Evolutionary conservation across 2,329 filamentous ascomycete genomes (phyloP).

Genomic region (Rhinocladiella similis): DNA sequence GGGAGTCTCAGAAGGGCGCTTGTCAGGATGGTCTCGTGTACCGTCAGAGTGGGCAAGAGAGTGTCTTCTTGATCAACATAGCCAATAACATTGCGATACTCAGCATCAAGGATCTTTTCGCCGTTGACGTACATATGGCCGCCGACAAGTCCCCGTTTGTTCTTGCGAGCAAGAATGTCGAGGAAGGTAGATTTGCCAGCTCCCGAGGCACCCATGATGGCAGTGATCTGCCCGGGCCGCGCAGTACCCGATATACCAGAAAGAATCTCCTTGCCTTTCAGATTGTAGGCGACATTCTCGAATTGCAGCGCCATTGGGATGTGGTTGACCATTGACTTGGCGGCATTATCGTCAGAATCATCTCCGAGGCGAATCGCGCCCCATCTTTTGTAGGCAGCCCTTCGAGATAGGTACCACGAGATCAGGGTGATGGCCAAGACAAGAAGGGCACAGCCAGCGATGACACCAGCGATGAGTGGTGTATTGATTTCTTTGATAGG

Average conservation of each 20-base stretch:
- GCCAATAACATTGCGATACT: conserved; percentile 89
- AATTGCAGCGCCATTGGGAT: conserved; percentile 88
- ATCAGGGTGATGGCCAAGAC: conserved; percentile 80
- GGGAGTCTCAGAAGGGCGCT: conserved; percentile 91
- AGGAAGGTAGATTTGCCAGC: conserved; percentile 97
- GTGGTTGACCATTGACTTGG: conserved; percentile 86
- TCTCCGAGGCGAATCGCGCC: conserved; percentile 76
- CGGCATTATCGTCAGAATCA: conserved; percentile 83
- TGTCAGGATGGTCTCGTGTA: conserved; percentile 95
- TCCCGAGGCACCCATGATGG: conserved; percentile 97
- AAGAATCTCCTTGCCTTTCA: conserved; percentile 87
- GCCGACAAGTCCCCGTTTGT: conserved; percentile 77
- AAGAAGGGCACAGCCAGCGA: conserved; percentile 81
- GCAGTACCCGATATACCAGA: conserved; percentile 78
- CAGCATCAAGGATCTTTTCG: conserved; percentile 77
- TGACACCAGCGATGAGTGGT: conserved; percentile 89
- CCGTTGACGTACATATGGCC: conserved; percentile 94
- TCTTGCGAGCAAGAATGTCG: conserved; percentile 93
- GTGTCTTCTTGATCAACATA: conserved; percentile 99
- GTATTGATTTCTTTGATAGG: conserved; percentile 96
- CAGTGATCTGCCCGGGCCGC: conserved; percentile 92
- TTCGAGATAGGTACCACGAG: conserved; percentile 84
- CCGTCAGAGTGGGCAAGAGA: conserved; percentile 91
- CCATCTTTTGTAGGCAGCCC: conserved; percentile 60
- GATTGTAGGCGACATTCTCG: conserved; percentile 78